These are phyloP conservation scores for Phlebiopsis flavidoalba DNA, from an alignment of 768 basidiomycete genomes.

Conservation along the genomic window DNA sequence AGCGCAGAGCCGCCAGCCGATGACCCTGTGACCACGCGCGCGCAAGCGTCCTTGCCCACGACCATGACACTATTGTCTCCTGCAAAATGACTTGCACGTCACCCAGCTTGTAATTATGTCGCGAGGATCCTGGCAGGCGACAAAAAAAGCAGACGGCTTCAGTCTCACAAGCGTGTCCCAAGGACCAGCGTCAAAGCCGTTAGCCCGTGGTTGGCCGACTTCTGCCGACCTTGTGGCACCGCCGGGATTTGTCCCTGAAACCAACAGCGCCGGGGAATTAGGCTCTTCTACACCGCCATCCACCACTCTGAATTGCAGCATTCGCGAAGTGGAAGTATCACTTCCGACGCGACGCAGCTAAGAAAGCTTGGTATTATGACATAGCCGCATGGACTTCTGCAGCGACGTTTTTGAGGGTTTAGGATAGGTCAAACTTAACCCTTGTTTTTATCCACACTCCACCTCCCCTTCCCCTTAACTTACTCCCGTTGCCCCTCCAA, in stretches of 20 bases:
- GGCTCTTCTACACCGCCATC: background rate
- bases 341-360: background rate
- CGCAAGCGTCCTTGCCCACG: background rate
- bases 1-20: background rate
- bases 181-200: background rate
- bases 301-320: background rate
- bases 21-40: background rate
- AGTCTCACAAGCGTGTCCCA: background rate
- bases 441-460: no score
- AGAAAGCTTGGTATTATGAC: background rate
- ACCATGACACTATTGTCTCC: background rate
- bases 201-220: background rate
- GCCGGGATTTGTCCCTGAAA: background rate
- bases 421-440: no score
- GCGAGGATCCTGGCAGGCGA: background rate
- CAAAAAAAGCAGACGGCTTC: background rate
- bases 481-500: background rate
- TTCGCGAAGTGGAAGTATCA: background rate
- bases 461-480: no score
- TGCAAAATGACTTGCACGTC: background rate
- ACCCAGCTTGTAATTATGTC: background rate
- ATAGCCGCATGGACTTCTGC: background rate
- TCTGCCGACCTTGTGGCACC: background rate
- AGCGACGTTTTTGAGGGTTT: background rate
- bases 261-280: background rate